Evolutionary conservation across 352 stramenopile species (phyloP), one percentile per base, ranked within the genome.

Genomic region (Globisporangium nagaii): DNA sequence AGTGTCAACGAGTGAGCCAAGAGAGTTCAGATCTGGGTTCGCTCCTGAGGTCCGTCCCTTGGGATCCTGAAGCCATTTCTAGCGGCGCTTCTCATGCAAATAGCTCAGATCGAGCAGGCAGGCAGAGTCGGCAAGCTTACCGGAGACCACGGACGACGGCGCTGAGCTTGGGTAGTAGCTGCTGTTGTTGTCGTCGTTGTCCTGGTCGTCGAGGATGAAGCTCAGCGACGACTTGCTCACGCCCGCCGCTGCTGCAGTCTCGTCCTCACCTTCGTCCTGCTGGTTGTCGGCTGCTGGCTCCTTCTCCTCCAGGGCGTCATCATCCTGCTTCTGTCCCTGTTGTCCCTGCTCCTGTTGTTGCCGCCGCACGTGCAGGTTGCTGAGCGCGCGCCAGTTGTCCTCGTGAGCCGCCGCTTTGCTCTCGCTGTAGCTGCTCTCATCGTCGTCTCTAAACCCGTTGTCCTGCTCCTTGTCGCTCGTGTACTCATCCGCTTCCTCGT

Each of bases 131-230:
- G n/a, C n/a, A n/a, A n/a, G 15, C 56, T 27, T 56, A 63, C 48
- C 56, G 6, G 53, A 58, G 48, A 80, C 19, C 34, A 63, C 36
- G 22, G 39, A 59, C 13, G 60, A 49, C 20, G 52, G 47, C 44
- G 70, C 63, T 8, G 48, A 59, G 53, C 41, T 68, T 22, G 49
- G 55, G 20, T 45, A 44, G 40, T 24, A 31, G 17, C 7, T 22
- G 20, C 8, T 28, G 62, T 62, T 34, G 58, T 64, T 48, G 59
- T 46, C 35, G 31, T 37, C 20, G n/a, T 55, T 36, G 19, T 42
- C 60, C 36, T 63, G n/a, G 51, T 86, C 70, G 52, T 81, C 79
- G 15, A 90, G 66, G 56, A 90, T 90, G 55, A 90, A 90, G 57
- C 69, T 83, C 28, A 90, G 64, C 56, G 79, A 87, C 4, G 74